Evolutionary conservation across 805 yeast genomes (phyloP).

Genomic region (Barnettozyma populi): DNA sequence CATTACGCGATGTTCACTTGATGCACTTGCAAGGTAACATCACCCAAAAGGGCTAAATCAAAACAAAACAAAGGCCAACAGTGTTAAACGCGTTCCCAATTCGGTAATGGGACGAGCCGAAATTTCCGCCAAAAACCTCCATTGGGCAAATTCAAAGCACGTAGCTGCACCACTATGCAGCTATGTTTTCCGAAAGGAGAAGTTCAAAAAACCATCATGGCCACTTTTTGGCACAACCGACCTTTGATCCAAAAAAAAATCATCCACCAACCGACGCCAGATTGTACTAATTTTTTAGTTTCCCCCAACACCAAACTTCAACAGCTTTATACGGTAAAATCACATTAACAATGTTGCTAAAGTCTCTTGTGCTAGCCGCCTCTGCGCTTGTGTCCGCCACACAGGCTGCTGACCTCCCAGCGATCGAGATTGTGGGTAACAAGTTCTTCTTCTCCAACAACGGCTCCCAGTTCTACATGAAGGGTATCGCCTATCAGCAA

Average conservation of each 20-base stretch:
- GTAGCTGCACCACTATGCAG: background rate
- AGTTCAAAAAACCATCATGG: background rate
- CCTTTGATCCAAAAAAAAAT: background rate
- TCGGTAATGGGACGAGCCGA: background rate
- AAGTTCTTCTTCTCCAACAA: conserved; percentile 72
- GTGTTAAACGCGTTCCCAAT: background rate
- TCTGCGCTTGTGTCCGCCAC: conserved; percentile 28
- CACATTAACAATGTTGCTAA: conserved; percentile 29
- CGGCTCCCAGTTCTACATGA: conserved; percentile 73
- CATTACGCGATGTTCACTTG: background rate
- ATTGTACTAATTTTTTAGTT: background rate
- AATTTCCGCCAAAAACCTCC: background rate
- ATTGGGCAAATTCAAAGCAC: background rate
- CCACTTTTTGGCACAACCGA: background rate
- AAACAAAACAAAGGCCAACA: background rate
- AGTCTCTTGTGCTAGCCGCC: conserved; percentile 31
- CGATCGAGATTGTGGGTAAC: conserved; percentile 70
- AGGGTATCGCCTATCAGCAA: conserved; percentile 78
- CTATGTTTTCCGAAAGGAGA: background rate
- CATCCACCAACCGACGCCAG: background rate
- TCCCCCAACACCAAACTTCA: background rate
- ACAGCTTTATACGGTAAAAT: background rate
- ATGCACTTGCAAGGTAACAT: background rate
- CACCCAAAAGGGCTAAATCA: background rate
- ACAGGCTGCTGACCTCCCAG: conserved; percentile 45